Conservation (phyloP, 2,329 filamentous ascomycete genomes). For the Calonectria pseudoreteaudii region DNA sequence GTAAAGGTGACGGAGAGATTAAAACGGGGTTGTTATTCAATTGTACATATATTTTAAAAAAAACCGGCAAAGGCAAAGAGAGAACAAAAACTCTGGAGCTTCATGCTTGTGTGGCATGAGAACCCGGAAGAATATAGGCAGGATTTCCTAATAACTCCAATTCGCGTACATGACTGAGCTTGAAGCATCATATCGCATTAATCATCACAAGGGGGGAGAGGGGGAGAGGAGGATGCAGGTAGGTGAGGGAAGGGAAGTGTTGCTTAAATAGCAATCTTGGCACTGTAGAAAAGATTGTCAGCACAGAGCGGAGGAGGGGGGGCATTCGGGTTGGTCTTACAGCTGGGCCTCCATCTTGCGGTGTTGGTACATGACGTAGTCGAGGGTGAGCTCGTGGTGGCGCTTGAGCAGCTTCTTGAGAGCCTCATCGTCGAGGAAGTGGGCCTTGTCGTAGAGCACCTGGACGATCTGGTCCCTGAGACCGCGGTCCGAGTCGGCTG, state of each 20-base stretch:
- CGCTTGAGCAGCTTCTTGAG: slow-evolving; percentile 21
- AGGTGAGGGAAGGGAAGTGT: not conserved
- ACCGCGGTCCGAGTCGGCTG: slow-evolving; percentile 8
- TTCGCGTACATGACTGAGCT: not conserved
- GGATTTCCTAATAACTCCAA: slow-evolving; percentile 18
- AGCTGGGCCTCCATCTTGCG: not conserved
- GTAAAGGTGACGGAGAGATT: not conserved
- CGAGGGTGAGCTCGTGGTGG: slow-evolving; percentile 11
- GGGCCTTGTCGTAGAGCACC: not conserved
- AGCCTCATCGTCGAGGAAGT: slow-evolving; percentile 17
- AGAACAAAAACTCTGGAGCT: slow-evolving; percentile 18
- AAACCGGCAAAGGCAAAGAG: not conserved
- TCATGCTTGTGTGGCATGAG: slow-evolving; percentile 31
- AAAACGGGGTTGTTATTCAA: slow-evolving; percentile 17
- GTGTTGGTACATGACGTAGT: slow-evolving; percentile 18
- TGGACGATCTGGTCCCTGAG: slow-evolving; percentile 15
- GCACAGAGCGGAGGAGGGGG: not conserved
- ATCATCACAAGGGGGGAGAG: not conserved
- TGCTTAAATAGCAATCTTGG: not conserved
- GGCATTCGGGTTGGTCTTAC: not conserved
- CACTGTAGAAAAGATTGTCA: not conserved
- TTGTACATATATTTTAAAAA: slow-evolving; percentile 34
- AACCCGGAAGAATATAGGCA: slow-evolving; percentile 16
- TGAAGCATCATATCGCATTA: not conserved
- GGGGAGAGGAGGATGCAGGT: not conserved